Conservation (phyloP, 345 rosid species). For the Camelina neglecta region DNA sequence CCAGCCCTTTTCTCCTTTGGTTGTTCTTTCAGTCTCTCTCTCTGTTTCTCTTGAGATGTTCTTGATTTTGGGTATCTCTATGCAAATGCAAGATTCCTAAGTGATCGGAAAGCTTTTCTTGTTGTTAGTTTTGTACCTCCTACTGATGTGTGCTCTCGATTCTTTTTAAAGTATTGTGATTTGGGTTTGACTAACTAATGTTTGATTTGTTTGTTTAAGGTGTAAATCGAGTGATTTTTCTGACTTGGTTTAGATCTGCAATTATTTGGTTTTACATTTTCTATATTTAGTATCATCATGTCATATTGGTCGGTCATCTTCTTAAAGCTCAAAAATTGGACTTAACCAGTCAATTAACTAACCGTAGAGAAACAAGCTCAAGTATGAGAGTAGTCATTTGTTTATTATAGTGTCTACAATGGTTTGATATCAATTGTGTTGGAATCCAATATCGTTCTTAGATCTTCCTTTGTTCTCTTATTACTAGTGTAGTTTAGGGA, state of each 20-base stretch:
- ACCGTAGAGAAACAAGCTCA: neutral
- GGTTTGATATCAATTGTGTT: neutral
- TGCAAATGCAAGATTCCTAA: no score
- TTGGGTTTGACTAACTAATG: conserved; percentile 11
- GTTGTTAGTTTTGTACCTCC: no score
- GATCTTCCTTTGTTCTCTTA: neutral
- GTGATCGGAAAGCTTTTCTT: no score
- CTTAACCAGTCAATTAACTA: neutral
- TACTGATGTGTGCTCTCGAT: neutral
- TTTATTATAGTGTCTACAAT: neutral
- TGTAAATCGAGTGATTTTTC: neutral
- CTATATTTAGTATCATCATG: neutral
- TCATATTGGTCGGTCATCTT: neutral
- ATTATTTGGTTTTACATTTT: conserved; percentile 6
- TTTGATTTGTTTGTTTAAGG: neutral
- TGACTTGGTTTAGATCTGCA: conserved; percentile 13
- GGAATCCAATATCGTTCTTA: conserved; percentile 1
- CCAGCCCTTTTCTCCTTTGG: no score
- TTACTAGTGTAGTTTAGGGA: no score
- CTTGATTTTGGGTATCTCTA: no score
- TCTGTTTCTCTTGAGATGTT: no score
- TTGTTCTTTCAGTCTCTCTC: no score
- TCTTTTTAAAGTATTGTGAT: conserved; percentile 11
- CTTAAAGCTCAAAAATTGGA: neutral
- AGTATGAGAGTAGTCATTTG: neutral